A percentile compares a stretch with the other conserved stretches of the same genome.
phyloP scores from a whole-genome alignment of 495 filamentous ascomycete genomes.

The Penicillium antarcticum region DNA sequence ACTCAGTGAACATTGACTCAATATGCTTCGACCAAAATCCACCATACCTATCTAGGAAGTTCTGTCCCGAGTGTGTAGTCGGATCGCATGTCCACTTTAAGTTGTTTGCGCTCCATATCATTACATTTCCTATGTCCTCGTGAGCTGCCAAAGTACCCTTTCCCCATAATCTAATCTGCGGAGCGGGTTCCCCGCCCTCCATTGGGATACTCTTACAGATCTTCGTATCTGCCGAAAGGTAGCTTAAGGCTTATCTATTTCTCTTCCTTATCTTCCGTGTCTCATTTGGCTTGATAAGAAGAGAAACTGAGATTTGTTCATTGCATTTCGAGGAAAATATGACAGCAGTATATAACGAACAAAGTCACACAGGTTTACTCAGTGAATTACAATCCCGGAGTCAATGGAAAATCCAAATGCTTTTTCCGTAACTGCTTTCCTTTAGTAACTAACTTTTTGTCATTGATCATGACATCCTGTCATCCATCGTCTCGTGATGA shows the following conservation, averaged over 20 bases:
- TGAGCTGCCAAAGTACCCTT: background rate
- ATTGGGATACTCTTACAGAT: background rate
- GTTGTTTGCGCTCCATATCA: background rate
- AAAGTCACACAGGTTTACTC: no score
- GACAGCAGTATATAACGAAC: no score
- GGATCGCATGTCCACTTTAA: conserved; percentile 7
- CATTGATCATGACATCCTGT: no score
- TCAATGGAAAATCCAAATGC: no score
- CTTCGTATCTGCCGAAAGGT: background rate
- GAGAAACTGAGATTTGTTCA: background rate
- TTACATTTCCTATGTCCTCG: no score
- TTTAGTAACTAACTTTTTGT: no score
- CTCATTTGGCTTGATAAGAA: background rate
- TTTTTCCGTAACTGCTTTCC: no score
- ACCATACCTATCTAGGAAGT: conserved; percentile 6
- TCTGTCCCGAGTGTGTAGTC: conserved; percentile 5
- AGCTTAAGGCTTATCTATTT: background rate
- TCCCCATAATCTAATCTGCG: background rate
- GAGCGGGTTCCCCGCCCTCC: background rate
- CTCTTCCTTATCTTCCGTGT: background rate
- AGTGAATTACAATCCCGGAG: no score
- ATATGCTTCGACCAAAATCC: background rate
- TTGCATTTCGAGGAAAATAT: background rate
- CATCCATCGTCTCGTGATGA: no score
- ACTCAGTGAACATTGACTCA: background rate